Evolutionary conservation across 306 rosid species (phyloP), one percentile per base, ranked within the genome.

Genomic region (Quercus cerris): DNA sequence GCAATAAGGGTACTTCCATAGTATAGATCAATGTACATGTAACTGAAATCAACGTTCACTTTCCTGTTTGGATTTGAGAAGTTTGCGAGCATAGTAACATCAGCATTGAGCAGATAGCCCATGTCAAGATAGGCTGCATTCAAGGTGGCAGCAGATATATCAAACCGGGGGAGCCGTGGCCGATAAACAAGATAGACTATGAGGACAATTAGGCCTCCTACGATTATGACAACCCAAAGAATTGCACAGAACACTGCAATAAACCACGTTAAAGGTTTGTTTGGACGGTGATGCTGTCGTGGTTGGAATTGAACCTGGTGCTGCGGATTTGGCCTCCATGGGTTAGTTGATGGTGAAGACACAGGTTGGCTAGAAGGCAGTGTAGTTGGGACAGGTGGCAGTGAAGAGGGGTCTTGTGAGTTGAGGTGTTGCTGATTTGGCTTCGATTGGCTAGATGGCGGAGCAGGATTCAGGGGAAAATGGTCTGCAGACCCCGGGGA

Each of bases 41-140:
- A 82, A 85, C 92, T 93, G 88, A 89, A 96, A 75, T 91, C 93
- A 56, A 96, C 89, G 17, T 85, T 88, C 0, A 90, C 97, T 81
- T 89, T 96, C 87, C 85, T 90, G 89, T 93, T 96, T 56, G 99
- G 99, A 57, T 96, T 96, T 63, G 97, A 88, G 89, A 96, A 90
- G 85, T 96, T 93, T 61, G 92, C 89, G 6, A 96, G 89, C 63
- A 96, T 13, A 4, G 94, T 89, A n/a, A 91, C 4, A 80, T 96
- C 98, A 14, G 97, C 99, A 56, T 96, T 93, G 33, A 96, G 97
- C 20, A 93, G 86, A 78, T 93, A 85, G 0, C 99, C 99, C 89
- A 88, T 76, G 87, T 96, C 99, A 8, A 96, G 97, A 75, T 96
- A 96, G 3, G 99, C 99, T 64, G 97, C 94, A 54, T 91, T 91